Percentiles rank a stretch among this genome's conserved stretches.
phyloP scores from a whole-genome alignment of 139 green algal species.

The Pleodorina starrii region DNA sequence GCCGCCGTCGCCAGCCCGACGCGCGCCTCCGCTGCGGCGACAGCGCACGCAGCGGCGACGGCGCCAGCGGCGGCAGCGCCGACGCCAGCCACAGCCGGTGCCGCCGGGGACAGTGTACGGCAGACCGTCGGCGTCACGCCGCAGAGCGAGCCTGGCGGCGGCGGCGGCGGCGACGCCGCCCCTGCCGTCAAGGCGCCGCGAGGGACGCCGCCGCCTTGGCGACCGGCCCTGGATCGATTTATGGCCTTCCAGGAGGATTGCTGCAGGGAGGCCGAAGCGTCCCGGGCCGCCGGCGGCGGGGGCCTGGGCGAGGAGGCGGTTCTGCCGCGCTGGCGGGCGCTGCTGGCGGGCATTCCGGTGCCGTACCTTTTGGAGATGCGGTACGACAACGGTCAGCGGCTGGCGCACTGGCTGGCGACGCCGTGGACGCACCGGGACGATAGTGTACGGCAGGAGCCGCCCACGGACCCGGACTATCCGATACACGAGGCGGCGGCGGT shows the following conservation, averaged over 20 bases:
- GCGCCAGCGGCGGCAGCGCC: background rate
- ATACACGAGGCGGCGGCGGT: background rate
- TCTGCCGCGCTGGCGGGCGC: background rate
- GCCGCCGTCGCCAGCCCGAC: background rate
- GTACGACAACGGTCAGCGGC: background rate
- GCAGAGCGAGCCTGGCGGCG: background rate
- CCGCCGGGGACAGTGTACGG: background rate
- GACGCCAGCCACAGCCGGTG: background rate
- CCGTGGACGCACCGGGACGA: background rate
- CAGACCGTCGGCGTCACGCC: background rate
- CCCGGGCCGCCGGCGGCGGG: no score
- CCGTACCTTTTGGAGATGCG: background rate
- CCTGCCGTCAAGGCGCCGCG: background rate
- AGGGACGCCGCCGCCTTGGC: background rate
- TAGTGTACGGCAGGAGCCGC: background rate
- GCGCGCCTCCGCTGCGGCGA: no score
- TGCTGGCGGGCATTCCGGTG: background rate
- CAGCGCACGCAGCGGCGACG: background rate
- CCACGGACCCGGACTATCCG: background rate
- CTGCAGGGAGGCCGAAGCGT: background rate
- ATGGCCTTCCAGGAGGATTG: background rate
- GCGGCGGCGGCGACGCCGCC: no score
- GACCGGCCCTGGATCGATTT: background rate
- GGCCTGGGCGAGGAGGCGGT: background rate
- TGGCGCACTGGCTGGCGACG: constrained; percentile 43